Base-by-base conservation (phyloP, 768 basidiomycete genomes). In the Naganishia antarctica region DNA sequence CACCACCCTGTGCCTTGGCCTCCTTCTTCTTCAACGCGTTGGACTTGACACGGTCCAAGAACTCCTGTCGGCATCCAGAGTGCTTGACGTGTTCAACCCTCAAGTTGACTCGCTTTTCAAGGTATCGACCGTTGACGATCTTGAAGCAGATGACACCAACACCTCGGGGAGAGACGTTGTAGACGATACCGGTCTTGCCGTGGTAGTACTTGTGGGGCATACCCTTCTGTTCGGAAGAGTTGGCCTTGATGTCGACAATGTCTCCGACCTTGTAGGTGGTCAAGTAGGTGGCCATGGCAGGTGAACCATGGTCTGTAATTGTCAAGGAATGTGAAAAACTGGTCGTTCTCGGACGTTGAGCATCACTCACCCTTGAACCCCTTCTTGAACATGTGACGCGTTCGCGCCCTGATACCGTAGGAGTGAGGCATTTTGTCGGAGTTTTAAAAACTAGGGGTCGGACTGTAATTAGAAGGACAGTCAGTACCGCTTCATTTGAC, bases 331-430 rank as follows among this genome's bases (percentile, higher is more conserved):
- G 21, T 15, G 3, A 25, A 16, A 53, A 49, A 53, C 32, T 34
- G 15, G 16, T 15, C 66, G 44, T 49, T 49, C 66, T 18, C 51
- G 45, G 47, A 41, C 53, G 61, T 11, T 45, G 41, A 48, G 47
- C n/a, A 50, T 28, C 16, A 78, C 84, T 74, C 80, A 93, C 92
- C 86, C 85, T 94, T 94, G 88, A 98, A 97, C 76, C 87, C 88
- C 83, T 89, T 84, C 86, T 90, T 92, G 89, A 99, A 98, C 93
- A 98, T 96, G 83, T 93, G 83, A 87, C 94, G 92, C 87, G 94
- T 98, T 74, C 94, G 92, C 89, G 94, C 94, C 79, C 94, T 88
- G 84, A 93, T 90, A 90, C 94, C 94, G 85, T 87, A 99, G 64
- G 94, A 97, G 90, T 97, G 91, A 83, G 94, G 94, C 94, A 99